Evolutionary conservation across 2,329 filamentous ascomycete genomes (phyloP).

Genomic region (Talaromyces sp.): DNA sequence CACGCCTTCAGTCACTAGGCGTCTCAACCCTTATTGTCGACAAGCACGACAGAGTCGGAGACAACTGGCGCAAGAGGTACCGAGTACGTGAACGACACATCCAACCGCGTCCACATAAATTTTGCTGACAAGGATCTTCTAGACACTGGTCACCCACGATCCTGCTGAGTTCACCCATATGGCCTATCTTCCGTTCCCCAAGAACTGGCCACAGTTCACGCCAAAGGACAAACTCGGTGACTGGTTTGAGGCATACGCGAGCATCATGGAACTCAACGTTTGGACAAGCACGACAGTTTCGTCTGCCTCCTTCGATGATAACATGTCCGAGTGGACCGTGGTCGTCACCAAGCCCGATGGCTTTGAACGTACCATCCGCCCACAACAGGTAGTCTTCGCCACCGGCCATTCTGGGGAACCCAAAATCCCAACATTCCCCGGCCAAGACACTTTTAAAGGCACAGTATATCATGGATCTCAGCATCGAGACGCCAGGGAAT

Average conservation of each 20-base stretch:
- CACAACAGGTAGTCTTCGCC: slow-evolving; percentile 45
- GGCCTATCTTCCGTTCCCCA: slow-evolving; percentile 35
- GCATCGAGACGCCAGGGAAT: slow-evolving; percentile 37
- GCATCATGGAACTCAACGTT: slow-evolving; percentile 46
- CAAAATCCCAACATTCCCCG: slow-evolving; percentile 35
- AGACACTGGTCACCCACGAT: slow-evolving; percentile 37
- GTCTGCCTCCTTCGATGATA: slow-evolving; percentile 35
- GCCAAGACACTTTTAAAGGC: slow-evolving; percentile 39
- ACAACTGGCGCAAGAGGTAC: slow-evolving; percentile 49
- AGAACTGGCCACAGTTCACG: slow-evolving; percentile 40
- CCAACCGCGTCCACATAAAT: background rate
- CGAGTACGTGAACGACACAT: background rate
- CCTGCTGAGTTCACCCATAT: slow-evolving; percentile 36
- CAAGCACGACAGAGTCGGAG: slow-evolving; percentile 40
- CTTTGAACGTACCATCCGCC: slow-evolving; percentile 24
- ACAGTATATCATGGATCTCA: slow-evolving; percentile 39
- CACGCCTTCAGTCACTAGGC: slow-evolving; percentile 36
- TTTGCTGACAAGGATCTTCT: background rate
- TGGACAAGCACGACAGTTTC: slow-evolving; percentile 37
- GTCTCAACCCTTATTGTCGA: slow-evolving; percentile 42
- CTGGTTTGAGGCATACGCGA: slow-evolving; percentile 46
- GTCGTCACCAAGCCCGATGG: slow-evolving; percentile 17
- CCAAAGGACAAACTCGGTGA: slow-evolving; percentile 44
- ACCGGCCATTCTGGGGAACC: slow-evolving; percentile 43
- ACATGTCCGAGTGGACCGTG: slow-evolving; percentile 34